phyloP scores from a whole-genome alignment of 495 filamentous ascomycete species.

The Penicillium simplicissimum region DNA sequence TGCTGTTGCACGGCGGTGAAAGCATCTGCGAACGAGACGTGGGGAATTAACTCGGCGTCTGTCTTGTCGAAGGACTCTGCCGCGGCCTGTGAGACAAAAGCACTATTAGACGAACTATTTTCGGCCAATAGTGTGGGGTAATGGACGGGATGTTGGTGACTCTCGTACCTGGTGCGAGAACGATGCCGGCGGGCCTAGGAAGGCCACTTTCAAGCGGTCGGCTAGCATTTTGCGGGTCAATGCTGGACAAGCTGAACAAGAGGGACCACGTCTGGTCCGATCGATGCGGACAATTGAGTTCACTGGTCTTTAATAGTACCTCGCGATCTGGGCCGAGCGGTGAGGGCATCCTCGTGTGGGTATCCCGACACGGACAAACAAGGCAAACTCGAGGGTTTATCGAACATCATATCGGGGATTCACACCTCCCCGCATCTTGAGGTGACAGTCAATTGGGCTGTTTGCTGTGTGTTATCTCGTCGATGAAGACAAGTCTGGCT shows the following conservation, averaged over 20 bases:
- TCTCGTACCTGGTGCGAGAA: slow-evolving; percentile 85
- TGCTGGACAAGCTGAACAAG: not conserved
- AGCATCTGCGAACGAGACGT: slow-evolving; percentile 65
- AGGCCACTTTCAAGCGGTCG: slow-evolving; percentile 59
- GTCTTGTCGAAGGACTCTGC: slow-evolving; percentile 57
- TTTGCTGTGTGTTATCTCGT: not conserved
- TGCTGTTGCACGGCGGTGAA: slow-evolving; percentile 74
- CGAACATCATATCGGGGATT: not conserved
- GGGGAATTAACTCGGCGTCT: slow-evolving; percentile 55
- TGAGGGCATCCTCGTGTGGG: slow-evolving; percentile 17
- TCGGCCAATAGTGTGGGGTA: slow-evolving; percentile 12
- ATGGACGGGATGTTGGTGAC: not conserved
- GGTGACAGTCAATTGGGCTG: not conserved
- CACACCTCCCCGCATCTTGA: not conserved
- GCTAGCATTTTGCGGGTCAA: slow-evolving; percentile 13
- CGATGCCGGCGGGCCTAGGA: slow-evolving; percentile 78
- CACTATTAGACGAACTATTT: slow-evolving; percentile 14
- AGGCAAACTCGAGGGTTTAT: slow-evolving; percentile 28
- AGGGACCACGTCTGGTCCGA: not conserved
- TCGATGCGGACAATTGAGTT: not conserved
- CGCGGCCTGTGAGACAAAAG: slow-evolving; percentile 57
- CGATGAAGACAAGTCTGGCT: not conserved
- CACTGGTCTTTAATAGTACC: not conserved
- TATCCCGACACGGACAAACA: slow-evolving; percentile 36
- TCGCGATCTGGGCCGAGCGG: slow-evolving; percentile 22